Conservation (phyloP, 768 basidiomycete species). For the Hericium alpestre region DNA sequence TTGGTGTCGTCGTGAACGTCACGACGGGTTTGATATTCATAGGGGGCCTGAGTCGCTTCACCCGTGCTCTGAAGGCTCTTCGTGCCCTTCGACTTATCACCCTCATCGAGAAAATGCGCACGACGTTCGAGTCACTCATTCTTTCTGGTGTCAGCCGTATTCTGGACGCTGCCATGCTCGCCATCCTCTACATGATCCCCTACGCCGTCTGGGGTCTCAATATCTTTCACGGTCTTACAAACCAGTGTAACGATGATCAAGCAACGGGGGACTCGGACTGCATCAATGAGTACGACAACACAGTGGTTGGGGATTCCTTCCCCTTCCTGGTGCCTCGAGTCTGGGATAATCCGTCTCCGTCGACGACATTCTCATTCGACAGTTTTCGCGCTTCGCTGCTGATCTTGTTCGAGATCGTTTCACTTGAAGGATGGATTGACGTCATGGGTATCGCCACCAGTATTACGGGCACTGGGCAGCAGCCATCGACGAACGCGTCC, state of each 20-base stretch:
- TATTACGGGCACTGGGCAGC: constrained; percentile 57
- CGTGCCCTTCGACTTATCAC: constrained; percentile 86
- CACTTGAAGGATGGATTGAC: constrained; percentile 94
- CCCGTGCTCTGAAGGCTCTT: constrained; percentile 78
- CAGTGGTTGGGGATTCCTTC: constrained; percentile 47
- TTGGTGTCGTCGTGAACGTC: constrained; percentile 65
- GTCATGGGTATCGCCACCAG: constrained; percentile 76
- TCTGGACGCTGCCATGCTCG: constrained; percentile 80
- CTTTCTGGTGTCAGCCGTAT: constrained; percentile 80
- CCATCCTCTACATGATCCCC: constrained; percentile 85
- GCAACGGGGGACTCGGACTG: constrained; percentile 54
- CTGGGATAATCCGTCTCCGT: constrained; percentile 82
- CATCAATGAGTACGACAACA: constrained; percentile 60
- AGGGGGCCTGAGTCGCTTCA: constrained; percentile 71
- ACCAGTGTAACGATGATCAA: constrained; percentile 66
- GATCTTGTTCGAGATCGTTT: constrained; percentile 94
- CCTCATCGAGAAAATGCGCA: constrained; percentile 74
- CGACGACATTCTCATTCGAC: constrained; percentile 84
- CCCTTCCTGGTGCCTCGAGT: constrained; percentile 70
- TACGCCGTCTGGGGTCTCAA: constrained; percentile 92
- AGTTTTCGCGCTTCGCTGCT: constrained; percentile 72
- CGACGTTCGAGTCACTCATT: constrained; percentile 78
- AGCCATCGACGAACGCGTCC: constrained; percentile 62
- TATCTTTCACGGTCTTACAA: constrained; percentile 81
- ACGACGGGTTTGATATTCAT: constrained; percentile 62